Conservation (phyloP, 805 yeast species). For the Candida hungchunana region DNA sequence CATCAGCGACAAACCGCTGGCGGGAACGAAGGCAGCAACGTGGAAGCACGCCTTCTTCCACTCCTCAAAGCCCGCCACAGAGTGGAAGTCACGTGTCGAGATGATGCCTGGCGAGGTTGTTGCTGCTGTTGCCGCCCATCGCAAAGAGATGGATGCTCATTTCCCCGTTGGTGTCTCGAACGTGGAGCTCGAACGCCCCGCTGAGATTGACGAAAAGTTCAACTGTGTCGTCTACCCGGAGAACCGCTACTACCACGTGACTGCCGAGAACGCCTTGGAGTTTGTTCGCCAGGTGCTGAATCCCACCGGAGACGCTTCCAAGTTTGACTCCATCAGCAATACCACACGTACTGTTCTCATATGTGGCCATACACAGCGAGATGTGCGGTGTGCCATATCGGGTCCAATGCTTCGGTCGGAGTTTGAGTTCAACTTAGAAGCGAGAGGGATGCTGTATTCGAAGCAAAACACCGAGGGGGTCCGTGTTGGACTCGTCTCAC, state of each 20-base stretch:
- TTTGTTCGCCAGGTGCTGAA: constrained; percentile 41
- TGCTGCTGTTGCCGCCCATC: constrained; percentile 35
- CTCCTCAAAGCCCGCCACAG: constrained; percentile 36
- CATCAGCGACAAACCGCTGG: constrained; percentile 38
- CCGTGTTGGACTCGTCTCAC: constrained; percentile 58
- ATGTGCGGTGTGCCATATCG: constrained; percentile 60
- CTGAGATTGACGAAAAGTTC: constrained; percentile 1
- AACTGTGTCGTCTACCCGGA: constrained; percentile 54
- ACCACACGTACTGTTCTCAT: constrained; percentile 37
- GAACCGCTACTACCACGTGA: constrained; percentile 30
- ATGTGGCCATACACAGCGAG: constrained; percentile 66
- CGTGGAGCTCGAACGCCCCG: constrained; percentile 30
- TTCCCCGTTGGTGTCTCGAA: constrained; percentile 51
- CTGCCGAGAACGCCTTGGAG: constrained; percentile 18
- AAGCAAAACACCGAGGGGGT: constrained; percentile 26
- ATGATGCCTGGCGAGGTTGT: constrained; percentile 41
- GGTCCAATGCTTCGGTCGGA: constrained; percentile 57
- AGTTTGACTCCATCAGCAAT: constrained; percentile 22
- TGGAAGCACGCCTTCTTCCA: constrained; percentile 55
- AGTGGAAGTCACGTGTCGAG: constrained; percentile 46
- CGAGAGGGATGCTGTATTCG: constrained; percentile 29
- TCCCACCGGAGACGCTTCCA: constrained; percentile 28
- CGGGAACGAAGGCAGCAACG: constrained; percentile 44
- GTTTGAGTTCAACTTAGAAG: constrained; percentile 38
- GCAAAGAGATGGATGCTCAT: constrained; percentile 33